phyloP scores from a whole-genome alignment of 768 basidiomycete genomes.

The Panaeolus papilionaceus region DNA sequence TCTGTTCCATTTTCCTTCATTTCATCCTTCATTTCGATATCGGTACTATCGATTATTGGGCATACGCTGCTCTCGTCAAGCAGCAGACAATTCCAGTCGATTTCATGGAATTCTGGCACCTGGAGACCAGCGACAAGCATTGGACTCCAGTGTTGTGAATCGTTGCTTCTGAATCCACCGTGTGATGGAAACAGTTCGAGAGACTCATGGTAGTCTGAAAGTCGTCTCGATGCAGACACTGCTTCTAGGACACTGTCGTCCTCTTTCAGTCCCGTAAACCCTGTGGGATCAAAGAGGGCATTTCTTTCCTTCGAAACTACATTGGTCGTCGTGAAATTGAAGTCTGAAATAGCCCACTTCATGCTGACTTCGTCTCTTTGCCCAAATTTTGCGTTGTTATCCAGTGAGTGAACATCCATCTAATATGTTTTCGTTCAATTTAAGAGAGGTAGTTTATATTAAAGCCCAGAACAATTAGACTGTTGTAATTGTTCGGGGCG shows the following conservation, averaged over 20 bases:
- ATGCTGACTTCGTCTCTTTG: too few relatives aligned
- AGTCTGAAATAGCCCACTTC: too few relatives aligned
- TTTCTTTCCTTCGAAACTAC: too few relatives aligned
- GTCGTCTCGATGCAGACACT: neutral
- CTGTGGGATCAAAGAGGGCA: too few relatives aligned
- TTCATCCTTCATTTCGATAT: slow-evolving; percentile 40
- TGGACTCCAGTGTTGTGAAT: neutral
- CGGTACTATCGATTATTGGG: neutral
- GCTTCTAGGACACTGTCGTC: neutral
- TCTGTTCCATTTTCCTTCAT: neutral
- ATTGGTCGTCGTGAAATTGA: too few relatives aligned
- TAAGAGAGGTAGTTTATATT: too few relatives aligned
- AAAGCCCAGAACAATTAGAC: too few relatives aligned
- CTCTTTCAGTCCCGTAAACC: neutral
- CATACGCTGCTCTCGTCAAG: neutral
- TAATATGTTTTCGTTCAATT: too few relatives aligned
- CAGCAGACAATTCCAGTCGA: neutral
- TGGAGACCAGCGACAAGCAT: neutral
- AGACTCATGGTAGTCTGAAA: neutral
- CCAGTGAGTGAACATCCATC: too few relatives aligned
- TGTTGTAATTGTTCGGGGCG: too few relatives aligned
- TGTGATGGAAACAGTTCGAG: neutral
- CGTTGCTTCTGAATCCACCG: neutral
- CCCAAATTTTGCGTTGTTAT: too few relatives aligned
- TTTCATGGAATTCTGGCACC: neutral